These are phyloP conservation scores for Dendrocalamus sinicus DNA, from an alignment of 176 grass and related monocot species.

Conservation along the genomic window DNA sequence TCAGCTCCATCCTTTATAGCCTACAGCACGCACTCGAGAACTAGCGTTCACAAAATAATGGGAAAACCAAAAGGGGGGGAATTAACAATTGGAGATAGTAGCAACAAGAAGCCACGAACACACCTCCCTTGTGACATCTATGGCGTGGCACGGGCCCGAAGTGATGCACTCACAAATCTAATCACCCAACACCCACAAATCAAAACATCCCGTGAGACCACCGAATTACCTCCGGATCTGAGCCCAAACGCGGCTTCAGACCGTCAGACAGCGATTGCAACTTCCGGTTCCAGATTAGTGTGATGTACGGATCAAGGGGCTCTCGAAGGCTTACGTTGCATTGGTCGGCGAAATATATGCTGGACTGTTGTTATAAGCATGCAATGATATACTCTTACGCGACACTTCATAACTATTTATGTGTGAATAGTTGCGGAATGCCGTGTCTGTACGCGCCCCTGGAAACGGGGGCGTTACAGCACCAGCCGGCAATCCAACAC, in stretches of 20 bases:
- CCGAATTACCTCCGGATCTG: slow-evolving; percentile 36
- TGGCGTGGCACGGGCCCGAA: slow-evolving; percentile 73
- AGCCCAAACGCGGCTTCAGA: slow-evolving; percentile 13
- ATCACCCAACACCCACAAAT: slow-evolving; percentile 11
- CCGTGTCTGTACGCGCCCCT: no score
- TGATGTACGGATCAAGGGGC: slow-evolving; percentile 13
- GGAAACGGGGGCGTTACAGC: no score
- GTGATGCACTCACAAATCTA: slow-evolving; percentile 91
- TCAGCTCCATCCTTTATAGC: slow-evolving; percentile 87
- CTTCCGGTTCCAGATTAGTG: neutral
- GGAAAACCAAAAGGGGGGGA: neutral
- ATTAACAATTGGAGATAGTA: slow-evolving; percentile 8
- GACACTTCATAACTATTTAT: no score
- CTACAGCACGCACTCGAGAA: slow-evolving; percentile 43
- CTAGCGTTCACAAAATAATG: neutral
- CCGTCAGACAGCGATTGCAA: neutral
- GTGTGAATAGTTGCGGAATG: no score
- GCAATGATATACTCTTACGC: no score
- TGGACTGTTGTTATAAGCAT: no score
- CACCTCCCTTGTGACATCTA: slow-evolving; percentile 94
- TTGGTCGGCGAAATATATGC: slow-evolving; percentile 45
- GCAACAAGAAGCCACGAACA: slow-evolving; percentile 7
- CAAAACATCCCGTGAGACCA: slow-evolving; percentile 39
- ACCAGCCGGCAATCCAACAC: no score
- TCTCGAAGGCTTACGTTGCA: slow-evolving; percentile 68